Conservation (phyloP, 257 asterid species). For the Buddleja alternifolia region DNA sequence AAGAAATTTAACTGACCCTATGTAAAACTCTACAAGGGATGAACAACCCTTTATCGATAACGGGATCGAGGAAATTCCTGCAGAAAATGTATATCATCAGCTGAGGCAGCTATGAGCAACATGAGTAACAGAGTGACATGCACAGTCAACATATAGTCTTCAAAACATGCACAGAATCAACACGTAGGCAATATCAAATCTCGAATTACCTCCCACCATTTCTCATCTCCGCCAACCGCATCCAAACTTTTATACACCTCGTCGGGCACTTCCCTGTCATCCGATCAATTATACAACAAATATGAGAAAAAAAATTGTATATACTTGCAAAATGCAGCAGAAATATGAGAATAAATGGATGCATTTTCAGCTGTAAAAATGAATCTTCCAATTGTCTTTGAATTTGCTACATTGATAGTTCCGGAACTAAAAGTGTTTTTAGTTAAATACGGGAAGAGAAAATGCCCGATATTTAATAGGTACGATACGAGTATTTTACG, state of each 20-base stretch:
- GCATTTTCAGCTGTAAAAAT: too few relatives aligned
- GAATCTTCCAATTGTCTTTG: too few relatives aligned
- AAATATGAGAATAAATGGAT: background rate
- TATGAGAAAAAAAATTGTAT: background rate
- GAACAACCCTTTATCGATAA: slow-evolving; percentile 79
- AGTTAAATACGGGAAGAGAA: too few relatives aligned
- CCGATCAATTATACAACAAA: slow-evolving; percentile 11
- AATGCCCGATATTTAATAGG: too few relatives aligned
- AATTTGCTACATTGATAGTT: too few relatives aligned
- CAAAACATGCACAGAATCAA: slow-evolving; percentile 1
- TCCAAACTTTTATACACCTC: slow-evolving; percentile 86
- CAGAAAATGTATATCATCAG: slow-evolving; percentile 33
- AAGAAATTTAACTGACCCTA: slow-evolving; percentile 61
- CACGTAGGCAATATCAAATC: slow-evolving; percentile 24
- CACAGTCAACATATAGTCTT: background rate
- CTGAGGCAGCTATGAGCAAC: slow-evolving; percentile 17
- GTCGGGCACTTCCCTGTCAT: slow-evolving; percentile 78
- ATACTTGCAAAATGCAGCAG: slow-evolving; percentile 11
- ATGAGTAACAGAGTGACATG: slow-evolving; percentile 12
- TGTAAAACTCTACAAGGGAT: slow-evolving; percentile 85
- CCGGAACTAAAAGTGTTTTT: too few relatives aligned
- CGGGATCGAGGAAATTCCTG: slow-evolving; percentile 91
- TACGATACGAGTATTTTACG: too few relatives aligned
- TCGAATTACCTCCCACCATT: slow-evolving; percentile 98
- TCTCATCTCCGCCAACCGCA: slow-evolving; percentile 79